Base-by-base conservation (phyloP, 352 stramenopile species). In the Phytophthora pisi region DNA sequence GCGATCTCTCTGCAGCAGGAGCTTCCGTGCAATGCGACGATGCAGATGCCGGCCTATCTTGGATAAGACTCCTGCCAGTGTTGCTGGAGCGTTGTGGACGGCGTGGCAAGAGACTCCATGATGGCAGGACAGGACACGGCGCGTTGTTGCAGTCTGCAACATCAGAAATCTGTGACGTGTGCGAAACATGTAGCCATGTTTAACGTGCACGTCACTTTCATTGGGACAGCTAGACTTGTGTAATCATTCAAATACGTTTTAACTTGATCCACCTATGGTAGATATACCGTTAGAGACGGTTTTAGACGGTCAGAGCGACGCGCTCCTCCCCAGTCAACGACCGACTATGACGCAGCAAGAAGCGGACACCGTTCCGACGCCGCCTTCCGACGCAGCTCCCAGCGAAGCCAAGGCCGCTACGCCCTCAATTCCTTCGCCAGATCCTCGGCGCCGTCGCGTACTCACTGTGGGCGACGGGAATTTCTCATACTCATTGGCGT, bases 391-490 rank as follows among this genome's bases (percentile, higher is more conserved):
- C 10, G 24, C 24, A n/a, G 10, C 20, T 34, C 28, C 49, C 18
- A 28, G 38, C 9, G 31, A 52, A 24, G 16, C 61, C 16, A 46
- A 60, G 24, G 46, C 15, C 20, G 24, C 13, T 5, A 26, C 23
- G 11, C 7, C 49, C 10, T 36, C 45, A 40, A 36, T 16, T 6
- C 2, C 3, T 18, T 15, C 46, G 36, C 13, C n/a, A 46, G 36
- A 31, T 2, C 5, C 3, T 16, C 18, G 50, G 64, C 45, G 43
- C 5, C 51, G 23, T 31, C 68, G 74, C n/a, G 73, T 96, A 18
- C 71, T 97, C 5, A 97, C 89, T 5, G 82, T 98, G 7, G 95
- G 95, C 18, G 95, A 98, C 74, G 95, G 95, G n/a, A 96, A 98
- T 73, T 96, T 98, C 65, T 91, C 90, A 5, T 98, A 97, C 72